phyloP scores from a whole-genome alignment of 805 yeast species.

The Wickerhamomyces chambardii region DNA sequence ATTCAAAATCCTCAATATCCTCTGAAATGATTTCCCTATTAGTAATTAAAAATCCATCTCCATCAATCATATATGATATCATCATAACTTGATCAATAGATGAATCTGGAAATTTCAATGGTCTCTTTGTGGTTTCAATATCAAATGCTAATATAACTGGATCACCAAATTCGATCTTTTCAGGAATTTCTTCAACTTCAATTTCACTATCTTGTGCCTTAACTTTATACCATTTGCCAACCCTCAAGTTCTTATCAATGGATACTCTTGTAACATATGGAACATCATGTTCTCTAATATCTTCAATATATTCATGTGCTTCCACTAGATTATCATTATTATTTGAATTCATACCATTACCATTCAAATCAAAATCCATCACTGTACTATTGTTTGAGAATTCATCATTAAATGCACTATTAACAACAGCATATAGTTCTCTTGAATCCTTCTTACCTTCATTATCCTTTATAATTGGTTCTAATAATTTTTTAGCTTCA shows the following conservation, averaged over 20 bases:
- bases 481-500: conserved; percentile 60
- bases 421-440: conserved; percentile 57
- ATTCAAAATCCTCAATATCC: conserved; percentile 95
- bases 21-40: conserved; percentile 90
- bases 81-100: conserved; percentile 91
- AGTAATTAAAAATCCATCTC: conserved; percentile 90
- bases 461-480: conserved; percentile 67
- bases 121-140: conserved; percentile 96
- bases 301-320: conserved; percentile 62
- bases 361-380: conserved; percentile 9
- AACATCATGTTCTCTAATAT: conserved; percentile 89
- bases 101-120: conserved; percentile 92
- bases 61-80: conserved; percentile 99
- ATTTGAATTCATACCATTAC: conserved; percentile 4
- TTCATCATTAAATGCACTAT: conserved; percentile 19
- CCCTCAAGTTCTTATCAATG: conserved; percentile 81
- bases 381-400: conserved; percentile 5
- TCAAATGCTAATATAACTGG: conserved; percentile 96
- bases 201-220: conserved; percentile 50
- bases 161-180: conserved; percentile 89
- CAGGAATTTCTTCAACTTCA: conserved; percentile 48
- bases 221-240: conserved; percentile 94
- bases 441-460: conserved; percentile 49
- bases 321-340: conserved; percentile 22
- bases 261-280: conserved; percentile 95